Conservation (phyloP, 495 filamentous ascomycete genomes). For the Talaromyces liani region DNA sequence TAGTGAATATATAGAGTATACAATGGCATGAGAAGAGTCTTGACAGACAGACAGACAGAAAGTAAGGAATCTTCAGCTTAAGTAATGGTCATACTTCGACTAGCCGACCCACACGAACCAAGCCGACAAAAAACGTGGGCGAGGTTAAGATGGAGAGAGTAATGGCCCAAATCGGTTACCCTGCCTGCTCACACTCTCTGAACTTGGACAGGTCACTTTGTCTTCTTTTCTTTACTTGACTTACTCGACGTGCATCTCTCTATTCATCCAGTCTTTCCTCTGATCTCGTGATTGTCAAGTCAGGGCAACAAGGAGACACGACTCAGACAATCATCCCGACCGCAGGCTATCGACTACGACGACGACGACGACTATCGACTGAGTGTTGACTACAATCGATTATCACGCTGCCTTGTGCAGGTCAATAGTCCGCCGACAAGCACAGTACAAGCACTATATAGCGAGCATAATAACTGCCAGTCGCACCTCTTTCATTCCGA, state of each 20-base stretch:
- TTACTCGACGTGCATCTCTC: not conserved
- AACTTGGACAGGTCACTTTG: not conserved
- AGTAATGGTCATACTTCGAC: not conserved
- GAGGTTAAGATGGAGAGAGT: not conserved
- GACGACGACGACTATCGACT: too few species aligned
- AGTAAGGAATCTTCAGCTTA: not conserved
- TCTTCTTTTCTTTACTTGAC: not conserved
- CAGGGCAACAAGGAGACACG: not conserved
- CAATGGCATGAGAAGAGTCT: not conserved
- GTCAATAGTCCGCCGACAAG: not conserved
- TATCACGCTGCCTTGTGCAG: not conserved
- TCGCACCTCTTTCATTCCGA: too few species aligned
- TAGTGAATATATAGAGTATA: not conserved
- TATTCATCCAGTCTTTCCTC: not conserved
- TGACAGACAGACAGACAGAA: not conserved
- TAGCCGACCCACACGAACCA: not conserved
- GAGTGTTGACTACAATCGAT: not conserved
- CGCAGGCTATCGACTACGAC: not conserved
- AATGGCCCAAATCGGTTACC: constrained; percentile 5
- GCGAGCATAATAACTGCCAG: not conserved
- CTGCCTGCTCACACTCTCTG: not conserved
- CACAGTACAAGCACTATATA: not conserved
- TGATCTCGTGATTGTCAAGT: not conserved
- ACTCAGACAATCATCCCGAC: not conserved
- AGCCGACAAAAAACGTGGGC: not conserved